Evolutionary conservation across 805 yeast species (phyloP), one percentile per base, ranked within the genome.

Genomic region (Yarrowia sp.): DNA sequence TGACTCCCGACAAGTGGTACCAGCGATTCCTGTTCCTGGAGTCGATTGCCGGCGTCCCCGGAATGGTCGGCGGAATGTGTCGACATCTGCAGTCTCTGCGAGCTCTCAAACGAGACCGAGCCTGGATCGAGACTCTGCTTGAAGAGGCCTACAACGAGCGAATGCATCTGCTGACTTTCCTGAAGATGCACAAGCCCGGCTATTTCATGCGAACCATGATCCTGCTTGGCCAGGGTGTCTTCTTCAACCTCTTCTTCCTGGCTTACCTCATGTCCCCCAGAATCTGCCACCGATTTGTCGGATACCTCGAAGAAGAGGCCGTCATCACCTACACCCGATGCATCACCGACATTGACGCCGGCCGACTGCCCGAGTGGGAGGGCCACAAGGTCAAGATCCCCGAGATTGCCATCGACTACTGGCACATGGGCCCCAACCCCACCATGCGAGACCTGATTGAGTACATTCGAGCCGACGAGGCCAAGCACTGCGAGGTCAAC

Each of bases 121-220:
- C 90, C 0, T 89, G 91, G 89, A 83, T 89, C 71, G 91, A 89
- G 75, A 88, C 92, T 1, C 79, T 89, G 48, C 79, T 86, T 48
- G 92, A 89, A 73, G 93, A 89, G 74, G 91, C 92, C 0, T 89
- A 88, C 78, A 89, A 89, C 73, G 93, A 89, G 77, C 82, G 92
- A 76, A 89, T 89, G 89, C 93, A 89, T 75, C 81, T 89, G 66
- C 79, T 89, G 72, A 88, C 92, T 0, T 89, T 89, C 72, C 82
- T 89, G 71, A 84, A 86, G 75, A 77, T 89, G 70, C 88, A 89
- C 12, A 79, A 85, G 69, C 93, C 93, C 8, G 84, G 88, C 0
- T 75, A 83, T 79, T 82, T 86, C 71, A 86, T 88, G 71, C 80
- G 85, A 67, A 49, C 78, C 15, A 79, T 88, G 77, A 80, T 89